Evolutionary conservation across 345 rosid species (phyloP).

Genomic region (Viola odorata): DNA sequence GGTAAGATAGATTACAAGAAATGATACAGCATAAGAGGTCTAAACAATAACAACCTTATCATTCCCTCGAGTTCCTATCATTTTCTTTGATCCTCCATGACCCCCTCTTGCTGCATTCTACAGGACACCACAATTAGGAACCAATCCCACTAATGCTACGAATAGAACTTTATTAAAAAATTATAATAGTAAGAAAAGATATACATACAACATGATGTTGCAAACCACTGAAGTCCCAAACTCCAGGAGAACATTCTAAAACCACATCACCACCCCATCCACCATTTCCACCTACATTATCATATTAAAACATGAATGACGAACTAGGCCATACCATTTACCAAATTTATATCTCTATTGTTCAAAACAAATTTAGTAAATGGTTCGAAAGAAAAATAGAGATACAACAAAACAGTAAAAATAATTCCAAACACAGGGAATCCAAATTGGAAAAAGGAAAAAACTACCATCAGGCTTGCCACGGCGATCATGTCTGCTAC

Average conservation of each 20-base stretch:
- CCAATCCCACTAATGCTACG: background rate
- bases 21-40: background rate
- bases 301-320: too few relatives aligned
- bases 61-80: constrained; percentile 79
- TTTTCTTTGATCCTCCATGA: constrained; percentile 78
- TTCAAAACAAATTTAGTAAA: too few relatives aligned
- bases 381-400: too few relatives aligned
- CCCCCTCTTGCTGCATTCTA: constrained; percentile 80
- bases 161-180: background rate
- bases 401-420: too few relatives aligned
- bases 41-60: constrained; percentile 48
- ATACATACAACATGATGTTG: constrained; percentile 75
- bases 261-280: constrained; percentile 98
- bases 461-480: constrained; percentile 55
- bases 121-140: constrained; percentile 10
- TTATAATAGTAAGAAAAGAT: background rate
- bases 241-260: constrained; percentile 65
- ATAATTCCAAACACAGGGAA: too few relatives aligned
- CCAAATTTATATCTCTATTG: too few relatives aligned
- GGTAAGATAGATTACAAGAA: too few relatives aligned
- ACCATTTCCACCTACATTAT: constrained; percentile 79
- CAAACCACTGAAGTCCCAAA: constrained; percentile 90
- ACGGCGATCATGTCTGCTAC: constrained; percentile 41
- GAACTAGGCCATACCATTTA: too few relatives aligned
- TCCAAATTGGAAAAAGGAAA: too few relatives aligned